A percentile compares a stretch with the other conserved stretches of the same genome.
phyloP scores from a whole-genome alignment of 192 early-diverging fungal genomes.

The Endogone sp. region DNA sequence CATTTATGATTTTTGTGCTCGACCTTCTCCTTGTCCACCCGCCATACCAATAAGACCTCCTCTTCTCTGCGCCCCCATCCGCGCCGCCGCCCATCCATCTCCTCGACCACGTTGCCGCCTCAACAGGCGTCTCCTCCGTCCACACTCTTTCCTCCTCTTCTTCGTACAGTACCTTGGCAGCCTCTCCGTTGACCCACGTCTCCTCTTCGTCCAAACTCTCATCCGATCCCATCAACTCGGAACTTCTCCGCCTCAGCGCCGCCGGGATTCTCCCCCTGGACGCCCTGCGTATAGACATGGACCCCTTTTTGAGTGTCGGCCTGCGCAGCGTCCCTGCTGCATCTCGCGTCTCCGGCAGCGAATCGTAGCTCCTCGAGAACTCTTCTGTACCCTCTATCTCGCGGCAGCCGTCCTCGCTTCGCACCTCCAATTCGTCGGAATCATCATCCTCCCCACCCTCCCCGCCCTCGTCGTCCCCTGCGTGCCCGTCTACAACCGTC shows the following conservation, averaged over 20 bases:
- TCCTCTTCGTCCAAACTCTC: neutral
- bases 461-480: neutral
- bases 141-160: neutral
- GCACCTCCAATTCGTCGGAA: neutral
- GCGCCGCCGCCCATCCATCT: neutral
- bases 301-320: neutral
- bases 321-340: neutral
- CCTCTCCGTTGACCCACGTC: neutral
- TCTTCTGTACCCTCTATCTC: constrained; percentile 3
- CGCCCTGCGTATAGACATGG: neutral
- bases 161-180: neutral
- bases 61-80: no score
- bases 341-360: neutral
- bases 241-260: neutral
- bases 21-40: constrained; percentile 1
- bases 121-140: neutral
- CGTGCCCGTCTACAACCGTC: neutral
- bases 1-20: neutral
- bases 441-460: neutral
- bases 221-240: neutral
- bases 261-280: neutral
- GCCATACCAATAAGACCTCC: neutral
- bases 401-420: constrained; percentile 6
- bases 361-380: neutral
- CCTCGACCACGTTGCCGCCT: neutral